Evolutionary conservation across 495 filamentous ascomycete species (phyloP).

Genomic region (Hypomontagnella monticulosa): DNA sequence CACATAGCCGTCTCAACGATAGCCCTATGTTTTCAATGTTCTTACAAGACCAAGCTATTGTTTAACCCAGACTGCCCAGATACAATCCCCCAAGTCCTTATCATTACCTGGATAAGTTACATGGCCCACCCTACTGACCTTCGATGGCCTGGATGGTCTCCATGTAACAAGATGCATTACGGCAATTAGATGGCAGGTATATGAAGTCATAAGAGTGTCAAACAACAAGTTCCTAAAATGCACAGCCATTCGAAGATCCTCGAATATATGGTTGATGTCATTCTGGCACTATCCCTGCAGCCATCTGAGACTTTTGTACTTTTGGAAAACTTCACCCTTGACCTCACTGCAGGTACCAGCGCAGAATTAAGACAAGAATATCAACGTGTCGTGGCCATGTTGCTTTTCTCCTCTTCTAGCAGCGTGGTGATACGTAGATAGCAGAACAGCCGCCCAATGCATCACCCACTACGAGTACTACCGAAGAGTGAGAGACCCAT

Average conservation of each 20-base stretch:
- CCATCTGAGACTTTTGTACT: not conserved
- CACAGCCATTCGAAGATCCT: conserved; percentile 34
- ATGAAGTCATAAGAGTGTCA: conserved; percentile 32
- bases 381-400: conserved; percentile 23
- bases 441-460: conserved; percentile 7
- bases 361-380: conserved; percentile 15
- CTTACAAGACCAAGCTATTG: conserved; percentile 8
- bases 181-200: conserved; percentile 7
- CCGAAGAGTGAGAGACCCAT: conserved; percentile 13
- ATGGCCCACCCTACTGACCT: conserved; percentile 1
- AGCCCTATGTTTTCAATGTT: not conserved
- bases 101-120: not conserved
- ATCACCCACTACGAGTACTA: conserved; percentile 34
- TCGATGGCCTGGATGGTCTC: conserved; percentile 3
- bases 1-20: conserved; percentile 17
- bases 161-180: conserved; percentile 11
- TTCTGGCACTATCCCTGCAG: conserved; percentile 15
- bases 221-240: conserved; percentile 3
- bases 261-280: conserved; percentile 32
- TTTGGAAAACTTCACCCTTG: conserved; percentile 1
- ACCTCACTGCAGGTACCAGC: conserved; percentile 17
- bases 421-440: conserved; percentile 16
- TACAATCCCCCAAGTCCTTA: conserved; percentile 11
- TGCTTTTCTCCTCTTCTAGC: conserved; percentile 8
- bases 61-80: conserved; percentile 17